These are phyloP conservation scores for Apiospora hydei DNA, from an alignment of 2,329 filamentous ascomycete species.

Conservation along the genomic window DNA sequence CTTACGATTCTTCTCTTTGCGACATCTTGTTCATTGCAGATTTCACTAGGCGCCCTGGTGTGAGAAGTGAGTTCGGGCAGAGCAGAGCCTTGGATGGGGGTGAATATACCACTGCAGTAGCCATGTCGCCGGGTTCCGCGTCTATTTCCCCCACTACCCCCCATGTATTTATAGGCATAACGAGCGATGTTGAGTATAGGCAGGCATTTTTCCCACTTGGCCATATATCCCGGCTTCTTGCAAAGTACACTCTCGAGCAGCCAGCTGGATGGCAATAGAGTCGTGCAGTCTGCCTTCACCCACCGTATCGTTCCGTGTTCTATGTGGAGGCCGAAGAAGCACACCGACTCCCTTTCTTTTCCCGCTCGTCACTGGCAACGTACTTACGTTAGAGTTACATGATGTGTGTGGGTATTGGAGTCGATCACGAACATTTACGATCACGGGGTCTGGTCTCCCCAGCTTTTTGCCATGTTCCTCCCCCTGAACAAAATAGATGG, in stretches of 20 bases:
- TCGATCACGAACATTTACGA: not conserved
- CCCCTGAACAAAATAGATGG: not conserved
- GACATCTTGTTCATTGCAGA: not conserved
- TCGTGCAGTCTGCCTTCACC: not conserved
- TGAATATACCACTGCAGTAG: conserved; percentile 15
- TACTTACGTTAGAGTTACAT: not conserved
- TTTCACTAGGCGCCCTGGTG: not conserved
- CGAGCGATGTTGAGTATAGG: conserved; percentile 5
- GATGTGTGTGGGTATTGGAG: not conserved
- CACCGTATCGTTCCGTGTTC: not conserved
- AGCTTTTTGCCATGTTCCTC: not conserved
- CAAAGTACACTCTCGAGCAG: not conserved
- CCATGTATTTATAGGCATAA: conserved; percentile 17
- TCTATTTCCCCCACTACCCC: not conserved
- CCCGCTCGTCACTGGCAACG: not conserved
- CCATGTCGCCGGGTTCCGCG: not conserved
- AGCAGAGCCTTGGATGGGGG: not conserved
- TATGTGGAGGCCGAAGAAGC: not conserved
- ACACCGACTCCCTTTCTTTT: not conserved
- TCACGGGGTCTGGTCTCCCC: not conserved
- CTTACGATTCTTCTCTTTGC: not conserved
- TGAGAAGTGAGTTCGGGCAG: not conserved
- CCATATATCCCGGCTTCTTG: not conserved
- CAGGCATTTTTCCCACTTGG: not conserved
- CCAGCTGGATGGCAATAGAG: not conserved